A percentile compares a stretch with the other conserved stretches of the same genome.
phyloP scores from a whole-genome alignment of 208 protist species.

The Wallacemonas sp. region DNA sequence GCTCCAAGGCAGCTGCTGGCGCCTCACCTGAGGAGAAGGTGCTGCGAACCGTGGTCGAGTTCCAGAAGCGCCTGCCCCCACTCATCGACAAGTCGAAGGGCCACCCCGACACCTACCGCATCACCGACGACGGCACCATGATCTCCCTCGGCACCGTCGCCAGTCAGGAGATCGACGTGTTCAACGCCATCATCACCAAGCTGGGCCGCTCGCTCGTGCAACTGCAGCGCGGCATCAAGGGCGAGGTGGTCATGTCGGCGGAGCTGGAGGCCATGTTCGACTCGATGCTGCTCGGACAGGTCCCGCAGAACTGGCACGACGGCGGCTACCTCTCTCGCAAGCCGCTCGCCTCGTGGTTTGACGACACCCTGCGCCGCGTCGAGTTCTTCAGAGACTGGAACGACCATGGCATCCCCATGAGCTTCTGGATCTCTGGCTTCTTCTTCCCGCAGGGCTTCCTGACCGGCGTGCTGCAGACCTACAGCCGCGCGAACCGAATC shows the following conservation, averaged over 20 bases:
- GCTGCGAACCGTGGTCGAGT: slow-evolving; percentile 74
- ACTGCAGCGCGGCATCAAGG: slow-evolving; percentile 84
- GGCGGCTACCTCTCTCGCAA: slow-evolving; percentile 95
- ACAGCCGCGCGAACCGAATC: slow-evolving; percentile 86
- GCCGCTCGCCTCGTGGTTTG: slow-evolving; percentile 95
- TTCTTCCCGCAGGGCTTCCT: slow-evolving; percentile 98
- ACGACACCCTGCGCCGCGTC: slow-evolving; percentile 92
- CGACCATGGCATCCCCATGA: slow-evolving; percentile 86
- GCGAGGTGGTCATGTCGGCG: slow-evolving; percentile 91
- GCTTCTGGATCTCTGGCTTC: slow-evolving; percentile 97
- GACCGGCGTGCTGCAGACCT: slow-evolving; percentile 91
- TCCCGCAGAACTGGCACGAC: slow-evolving; percentile 92
- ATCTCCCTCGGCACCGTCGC: slow-evolving; percentile 90
- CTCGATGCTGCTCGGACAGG: slow-evolving; percentile 85
- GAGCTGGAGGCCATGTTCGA: slow-evolving; percentile 92
- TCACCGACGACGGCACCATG: slow-evolving; percentile 86
- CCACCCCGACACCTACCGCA: slow-evolving; percentile 84
- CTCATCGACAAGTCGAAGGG: slow-evolving; percentile 83
- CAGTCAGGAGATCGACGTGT: slow-evolving; percentile 90
- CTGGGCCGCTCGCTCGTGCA: slow-evolving; percentile 69
- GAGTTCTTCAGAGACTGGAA: slow-evolving; percentile 96
- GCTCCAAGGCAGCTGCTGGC: slow-evolving; percentile 55
- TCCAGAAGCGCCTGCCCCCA: slow-evolving; percentile 71
- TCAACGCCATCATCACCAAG: slow-evolving; percentile 84
- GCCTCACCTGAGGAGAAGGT: slow-evolving; percentile 75